Conservation (phyloP, 116 monocot species). For the Posidonia oceanica region DNA sequence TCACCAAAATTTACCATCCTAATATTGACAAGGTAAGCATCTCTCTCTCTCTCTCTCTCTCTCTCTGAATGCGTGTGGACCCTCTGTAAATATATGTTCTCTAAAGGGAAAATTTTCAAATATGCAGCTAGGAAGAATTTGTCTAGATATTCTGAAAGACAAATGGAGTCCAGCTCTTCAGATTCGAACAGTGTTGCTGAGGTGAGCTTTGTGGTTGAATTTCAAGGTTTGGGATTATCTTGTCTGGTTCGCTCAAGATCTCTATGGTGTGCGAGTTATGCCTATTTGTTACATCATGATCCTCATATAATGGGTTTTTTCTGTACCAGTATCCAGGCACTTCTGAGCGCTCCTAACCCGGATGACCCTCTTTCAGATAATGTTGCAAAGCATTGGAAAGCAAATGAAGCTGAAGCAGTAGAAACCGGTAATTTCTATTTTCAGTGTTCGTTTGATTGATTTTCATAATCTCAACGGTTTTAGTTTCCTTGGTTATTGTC, state of each 20-base stretch:
- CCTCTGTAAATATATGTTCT: background rate
- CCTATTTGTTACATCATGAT: too few relatives aligned
- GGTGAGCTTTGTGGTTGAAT: conserved; percentile 23
- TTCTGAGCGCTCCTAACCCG: conserved; percentile 86
- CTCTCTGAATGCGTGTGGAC: too few relatives aligned
- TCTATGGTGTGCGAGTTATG: background rate
- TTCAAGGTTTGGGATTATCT: too few relatives aligned
- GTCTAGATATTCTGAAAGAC: conserved; percentile 94
- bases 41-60: background rate
- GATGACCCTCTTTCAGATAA: conserved; percentile 89
- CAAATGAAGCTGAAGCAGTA: conserved; percentile 79
- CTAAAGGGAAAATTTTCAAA: background rate
- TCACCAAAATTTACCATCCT: conserved; percentile 93
- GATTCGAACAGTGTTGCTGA: conserved; percentile 86
- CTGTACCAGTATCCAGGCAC: conserved; percentile 70
- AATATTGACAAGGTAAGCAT: conserved; percentile 85
- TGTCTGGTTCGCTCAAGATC: background rate
- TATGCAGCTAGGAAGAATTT: conserved; percentile 53
- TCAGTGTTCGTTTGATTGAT: background rate
- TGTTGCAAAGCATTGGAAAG: conserved; percentile 90
- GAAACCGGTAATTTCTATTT: conserved; percentile 49
- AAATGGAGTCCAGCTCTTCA: conserved; percentile 98
- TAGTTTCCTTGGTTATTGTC: background rate
- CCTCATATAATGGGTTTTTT: background rate
- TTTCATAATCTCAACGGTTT: background rate